A percentile compares a stretch with the other conserved stretches of the same genome.
These are phyloP conservation scores for Wilcoxina mikolae DNA, from an alignment of 495 filamentous ascomycete species.

Conservation along the genomic window DNA sequence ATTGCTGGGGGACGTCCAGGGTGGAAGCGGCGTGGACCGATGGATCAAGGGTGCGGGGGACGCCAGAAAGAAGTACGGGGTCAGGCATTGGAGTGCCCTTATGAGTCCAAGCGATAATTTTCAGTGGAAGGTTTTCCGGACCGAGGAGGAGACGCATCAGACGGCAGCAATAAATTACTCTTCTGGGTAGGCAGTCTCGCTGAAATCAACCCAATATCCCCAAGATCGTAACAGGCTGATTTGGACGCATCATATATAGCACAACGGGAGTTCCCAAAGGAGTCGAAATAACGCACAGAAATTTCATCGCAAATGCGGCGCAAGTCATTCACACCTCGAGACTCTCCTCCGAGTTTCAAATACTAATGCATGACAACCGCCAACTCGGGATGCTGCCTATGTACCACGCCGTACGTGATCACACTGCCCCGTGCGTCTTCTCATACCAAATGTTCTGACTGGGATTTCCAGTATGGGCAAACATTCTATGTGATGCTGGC, in stretches of 20 bases:
- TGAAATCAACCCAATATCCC: constrained; percentile 17
- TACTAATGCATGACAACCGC: constrained; percentile 26
- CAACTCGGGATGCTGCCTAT: constrained; percentile 52
- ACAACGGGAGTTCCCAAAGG: constrained; percentile 78
- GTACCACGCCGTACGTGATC: constrained; percentile 51
- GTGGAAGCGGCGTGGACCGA: constrained; percentile 3
- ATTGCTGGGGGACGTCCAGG: constrained; percentile 22
- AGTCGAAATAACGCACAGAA: constrained; percentile 60
- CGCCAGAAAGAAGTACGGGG: constrained; percentile 7
- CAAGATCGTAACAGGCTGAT: constrained; percentile 31
- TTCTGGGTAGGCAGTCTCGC: constrained; percentile 31
- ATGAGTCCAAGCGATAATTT: constrained; percentile 33
- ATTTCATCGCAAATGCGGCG: constrained; percentile 53
- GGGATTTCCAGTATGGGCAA: constrained; percentile 34
- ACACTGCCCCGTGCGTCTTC: constrained; percentile 15
- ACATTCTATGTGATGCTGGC: constrained; percentile 33
- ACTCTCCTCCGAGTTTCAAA: constrained; percentile 27
- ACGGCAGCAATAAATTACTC: constrained; percentile 32
- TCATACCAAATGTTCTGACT: constrained; percentile 6
- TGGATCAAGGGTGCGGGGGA: constrained; percentile 13
- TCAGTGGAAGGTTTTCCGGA: constrained; percentile 27
- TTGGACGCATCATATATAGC: constrained; percentile 62
- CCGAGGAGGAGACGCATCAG: constrained; percentile 32
- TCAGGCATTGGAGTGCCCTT: constrained; percentile 30
- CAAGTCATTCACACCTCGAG: constrained; percentile 36